A percentile compares a stretch with the other conserved stretches of the same genome.
Conservation (phyloP, 2,329 filamentous ascomycete genomes). For the Helotiales sp. region DNA sequence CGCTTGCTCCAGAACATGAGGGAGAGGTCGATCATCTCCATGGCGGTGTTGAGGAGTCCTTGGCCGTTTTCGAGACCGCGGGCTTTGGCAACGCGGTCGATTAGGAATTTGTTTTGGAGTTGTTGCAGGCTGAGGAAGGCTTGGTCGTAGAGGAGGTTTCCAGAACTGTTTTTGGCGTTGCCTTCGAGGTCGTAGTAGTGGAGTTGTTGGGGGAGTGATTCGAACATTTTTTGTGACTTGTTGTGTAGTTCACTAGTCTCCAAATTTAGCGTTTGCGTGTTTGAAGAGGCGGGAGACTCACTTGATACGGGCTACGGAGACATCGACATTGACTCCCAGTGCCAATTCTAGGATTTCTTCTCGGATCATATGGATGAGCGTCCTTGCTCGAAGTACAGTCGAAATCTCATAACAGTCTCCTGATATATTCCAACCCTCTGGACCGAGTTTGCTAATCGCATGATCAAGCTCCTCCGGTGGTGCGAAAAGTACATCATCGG, state of each 20-base stretch:
- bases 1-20: slow-evolving; percentile 40
- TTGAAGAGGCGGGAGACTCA: slow-evolving; percentile 15
- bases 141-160: slow-evolving; percentile 29
- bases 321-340: slow-evolving; percentile 36
- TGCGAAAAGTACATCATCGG: slow-evolving; percentile 34
- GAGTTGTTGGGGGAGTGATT: slow-evolving; percentile 31
- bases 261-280: slow-evolving; percentile 10
- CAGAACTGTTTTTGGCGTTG: slow-evolving; percentile 30
- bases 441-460: slow-evolving; percentile 30
- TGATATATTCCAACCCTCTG: slow-evolving; percentile 38
- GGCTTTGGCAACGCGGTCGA: slow-evolving; percentile 37
- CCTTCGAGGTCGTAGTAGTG: slow-evolving; percentile 33
- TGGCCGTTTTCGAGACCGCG: slow-evolving; percentile 33
- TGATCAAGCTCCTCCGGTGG: slow-evolving; percentile 27
- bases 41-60: slow-evolving; percentile 36
- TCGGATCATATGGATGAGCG: slow-evolving; percentile 31
- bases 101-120: slow-evolving; percentile 40
- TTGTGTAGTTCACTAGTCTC: slow-evolving; percentile 31
- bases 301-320: slow-evolving; percentile 33
- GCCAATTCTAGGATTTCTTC: slow-evolving; percentile 41
- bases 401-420: slow-evolving; percentile 29
- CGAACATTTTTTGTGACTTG: slow-evolving; percentile 29
- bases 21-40: slow-evolving; percentile 39
- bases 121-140: slow-evolving; percentile 32
- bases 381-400: slow-evolving; percentile 28